phyloP scores from a whole-genome alignment of 2,329 filamentous ascomycete genomes.

The Fusarium udum region DNA sequence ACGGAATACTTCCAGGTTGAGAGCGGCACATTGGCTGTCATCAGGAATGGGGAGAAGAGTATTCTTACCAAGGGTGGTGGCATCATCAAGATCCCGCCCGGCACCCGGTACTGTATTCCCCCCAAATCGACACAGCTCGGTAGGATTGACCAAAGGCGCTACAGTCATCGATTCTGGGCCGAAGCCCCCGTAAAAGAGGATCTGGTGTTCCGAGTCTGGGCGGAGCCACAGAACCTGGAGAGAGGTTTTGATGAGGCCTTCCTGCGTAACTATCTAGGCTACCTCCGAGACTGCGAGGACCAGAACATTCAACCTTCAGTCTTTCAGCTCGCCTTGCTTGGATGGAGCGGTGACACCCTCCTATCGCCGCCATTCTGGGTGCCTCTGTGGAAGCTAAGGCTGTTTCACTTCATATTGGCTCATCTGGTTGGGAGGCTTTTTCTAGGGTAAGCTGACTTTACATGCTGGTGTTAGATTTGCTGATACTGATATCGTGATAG shows the following conservation, averaged over 20 bases:
- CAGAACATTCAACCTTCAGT: not conserved
- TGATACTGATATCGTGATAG: not conserved
- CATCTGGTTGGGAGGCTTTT: not conserved
- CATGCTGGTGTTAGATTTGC: not conserved
- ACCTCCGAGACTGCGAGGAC: not conserved
- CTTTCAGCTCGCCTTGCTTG: not conserved
- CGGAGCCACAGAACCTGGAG: not conserved
- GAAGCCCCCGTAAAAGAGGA: not conserved
- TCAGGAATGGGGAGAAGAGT: not conserved
- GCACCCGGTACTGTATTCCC: not conserved
- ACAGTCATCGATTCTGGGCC: not conserved
- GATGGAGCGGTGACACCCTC: not conserved
- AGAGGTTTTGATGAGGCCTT: not conserved
- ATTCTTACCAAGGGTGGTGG: not conserved
- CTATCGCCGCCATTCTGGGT: not conserved
- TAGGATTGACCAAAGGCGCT: not conserved
- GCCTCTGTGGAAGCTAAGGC: not conserved
- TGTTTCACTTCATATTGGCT: not conserved
- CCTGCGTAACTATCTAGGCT: not conserved
- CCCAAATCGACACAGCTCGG: fast-evolving
- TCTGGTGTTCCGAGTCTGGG: not conserved
- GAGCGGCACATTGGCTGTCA: not conserved
- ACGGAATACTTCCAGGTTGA: not conserved
- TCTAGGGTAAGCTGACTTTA: not conserved
- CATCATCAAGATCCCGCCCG: not conserved